Conservation (phyloP, 148 eudicot genomes). For the Pharnaceum exiguum region DNA sequence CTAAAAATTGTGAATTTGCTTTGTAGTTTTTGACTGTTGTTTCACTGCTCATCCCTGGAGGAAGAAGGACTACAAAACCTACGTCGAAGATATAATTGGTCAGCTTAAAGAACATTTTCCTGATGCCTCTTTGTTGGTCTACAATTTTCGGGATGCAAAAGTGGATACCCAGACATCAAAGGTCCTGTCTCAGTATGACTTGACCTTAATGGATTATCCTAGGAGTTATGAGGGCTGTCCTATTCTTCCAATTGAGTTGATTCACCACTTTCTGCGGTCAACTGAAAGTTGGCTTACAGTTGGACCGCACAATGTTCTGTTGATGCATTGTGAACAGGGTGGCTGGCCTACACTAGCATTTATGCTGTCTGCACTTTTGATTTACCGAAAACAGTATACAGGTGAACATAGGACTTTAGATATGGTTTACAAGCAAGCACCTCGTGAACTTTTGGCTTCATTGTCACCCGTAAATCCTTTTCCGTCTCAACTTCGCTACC, state of each 20-base stretch:
- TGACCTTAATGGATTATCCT: conserved; percentile 92
- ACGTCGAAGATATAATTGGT: conserved; percentile 47
- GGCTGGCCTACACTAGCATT: conserved; percentile 95
- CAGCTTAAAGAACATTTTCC: conserved; percentile 59
- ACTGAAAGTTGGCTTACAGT: conserved; percentile 89
- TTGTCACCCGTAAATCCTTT: conserved; percentile 68
- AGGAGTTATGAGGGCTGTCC: conserved; percentile 80
- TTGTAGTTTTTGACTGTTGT: conserved; percentile 84
- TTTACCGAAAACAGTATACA: conserved; percentile 62
- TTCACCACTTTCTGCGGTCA: conserved; percentile 79
- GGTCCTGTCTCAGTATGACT: conserved; percentile 56
- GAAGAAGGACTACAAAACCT: conserved; percentile 55
- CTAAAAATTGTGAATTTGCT: neutral
- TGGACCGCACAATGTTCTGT: conserved; percentile 65
- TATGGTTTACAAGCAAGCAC: conserved; percentile 90
- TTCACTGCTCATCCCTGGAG: conserved; percentile 54
- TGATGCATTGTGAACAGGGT: conserved; percentile 91
- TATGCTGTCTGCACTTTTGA: conserved; percentile 77
- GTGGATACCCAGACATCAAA: conserved; percentile 49
- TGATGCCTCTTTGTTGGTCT: conserved; percentile 75
- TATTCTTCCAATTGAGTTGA: conserved; percentile 70
- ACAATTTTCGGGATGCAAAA: conserved; percentile 54
- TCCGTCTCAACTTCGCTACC: conserved; percentile 85
- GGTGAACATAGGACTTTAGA: conserved; percentile 89
- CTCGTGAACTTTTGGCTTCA: conserved; percentile 64